Evolutionary conservation across 2,329 filamentous ascomycete species (phyloP), one percentile per base, ranked within the genome.

Genomic region (Alternaria triticina): DNA sequence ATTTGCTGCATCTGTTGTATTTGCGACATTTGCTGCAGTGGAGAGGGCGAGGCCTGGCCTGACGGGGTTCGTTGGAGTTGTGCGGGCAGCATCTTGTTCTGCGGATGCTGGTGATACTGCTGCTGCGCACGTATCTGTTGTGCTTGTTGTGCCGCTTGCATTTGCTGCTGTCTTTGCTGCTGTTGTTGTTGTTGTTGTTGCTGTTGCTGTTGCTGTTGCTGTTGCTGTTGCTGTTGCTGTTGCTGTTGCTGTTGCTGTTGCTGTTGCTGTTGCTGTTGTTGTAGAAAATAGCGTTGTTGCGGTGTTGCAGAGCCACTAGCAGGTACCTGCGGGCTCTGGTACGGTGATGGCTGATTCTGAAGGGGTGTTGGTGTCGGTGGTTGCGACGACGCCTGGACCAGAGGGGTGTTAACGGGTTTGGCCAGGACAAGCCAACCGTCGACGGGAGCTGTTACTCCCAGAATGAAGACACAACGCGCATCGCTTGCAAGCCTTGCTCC

Each of bases 371-470:
- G 66, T 25, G 70, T 65, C 40, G 67, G 61, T 13, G 65, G 59
- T 50, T 74, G 70, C n/a, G 70, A 68, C 7, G 69, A 54, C 62
- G 49, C 51, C 67, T 70, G 70, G 20, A 43, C 67, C 40, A 57
- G 36, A 20, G 69, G 54, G 54, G 59, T 52, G 28, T 62, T 66
- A 56, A 76, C 64, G 12, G 76, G 73, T 28, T 76, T 81, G 6
- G 77, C 77, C 36, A 83, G 70, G 7, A 77, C 78, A 13, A 84
- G 77, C 82, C 83, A 84, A 6, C 77, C 76, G 50, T 84, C 81
- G 7, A 74, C 68, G 12, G 73, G 68, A 17, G 70, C 59, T 47
- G 70, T 61, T 6, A 66, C 67, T 54, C 82, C 82, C 15, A 84
- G 76, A 22, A 85, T 75, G 57, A 80, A 83, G 9, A 74, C 67